These are phyloP conservation scores for Telopea speciosissima DNA, from an alignment of 177 flowering plant species.

Conservation along the genomic window DNA sequence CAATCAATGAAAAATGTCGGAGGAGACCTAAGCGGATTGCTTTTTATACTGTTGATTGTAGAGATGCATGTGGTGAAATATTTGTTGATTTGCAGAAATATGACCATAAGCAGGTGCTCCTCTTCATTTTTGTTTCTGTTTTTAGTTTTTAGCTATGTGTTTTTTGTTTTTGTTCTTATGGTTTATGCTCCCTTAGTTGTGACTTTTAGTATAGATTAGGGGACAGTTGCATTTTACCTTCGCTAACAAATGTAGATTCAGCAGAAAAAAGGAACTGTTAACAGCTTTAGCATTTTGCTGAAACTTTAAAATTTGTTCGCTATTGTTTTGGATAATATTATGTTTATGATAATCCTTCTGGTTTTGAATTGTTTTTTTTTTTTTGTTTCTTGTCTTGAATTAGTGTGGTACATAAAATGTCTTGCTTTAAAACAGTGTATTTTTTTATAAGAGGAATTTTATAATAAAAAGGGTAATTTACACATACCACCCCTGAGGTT, in stretches of 20 bases:
- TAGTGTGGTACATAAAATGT: not conserved
- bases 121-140: not conserved
- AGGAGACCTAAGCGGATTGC: conserved; percentile 59
- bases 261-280: too few species aligned
- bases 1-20: conserved; percentile 77
- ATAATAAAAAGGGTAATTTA: too few species aligned
- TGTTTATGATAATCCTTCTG: too few species aligned
- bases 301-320: too few species aligned
- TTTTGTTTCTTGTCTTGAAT: not conserved
- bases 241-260: too few species aligned
- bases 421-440: not conserved
- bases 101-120: conserved; percentile 55
- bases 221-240: not conserved
- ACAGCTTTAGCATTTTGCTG: too few species aligned
- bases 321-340: too few species aligned
- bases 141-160: not conserved
- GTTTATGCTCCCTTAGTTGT: too few species aligned
- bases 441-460: too few species aligned
- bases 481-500: too few species aligned
- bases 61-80: conserved; percentile 90
- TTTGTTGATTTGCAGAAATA: conserved; percentile 83
- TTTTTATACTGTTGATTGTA: conserved; percentile 83
- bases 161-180: too few species aligned
- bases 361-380: not conserved
- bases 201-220: not conserved